These are phyloP conservation scores for Ganoderma leucocontextum DNA, from an alignment of 1,284 basidiomycete species.

Conservation along the genomic window DNA sequence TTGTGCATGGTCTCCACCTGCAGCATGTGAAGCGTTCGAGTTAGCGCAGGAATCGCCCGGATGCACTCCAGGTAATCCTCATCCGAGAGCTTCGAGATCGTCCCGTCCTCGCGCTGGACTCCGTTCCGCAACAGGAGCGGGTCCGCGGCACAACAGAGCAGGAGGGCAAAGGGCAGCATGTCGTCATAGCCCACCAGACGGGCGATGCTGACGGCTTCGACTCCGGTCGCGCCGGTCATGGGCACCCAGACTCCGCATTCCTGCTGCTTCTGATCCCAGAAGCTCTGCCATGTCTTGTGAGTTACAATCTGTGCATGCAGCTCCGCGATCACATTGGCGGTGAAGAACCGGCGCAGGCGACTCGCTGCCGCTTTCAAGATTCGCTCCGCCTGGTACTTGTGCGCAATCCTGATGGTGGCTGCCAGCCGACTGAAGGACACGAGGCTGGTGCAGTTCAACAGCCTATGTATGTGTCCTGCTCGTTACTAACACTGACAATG, in stretches of 20 bases:
- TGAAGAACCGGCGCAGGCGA: not conserved
- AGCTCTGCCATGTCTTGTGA: not conserved
- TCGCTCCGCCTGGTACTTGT: constrained; percentile 16
- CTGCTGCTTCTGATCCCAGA: not conserved
- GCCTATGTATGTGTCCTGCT: not conserved
- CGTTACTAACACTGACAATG: not conserved
- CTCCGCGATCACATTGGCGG: not conserved
- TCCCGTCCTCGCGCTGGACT: not conserved
- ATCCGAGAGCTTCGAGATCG: not conserved
- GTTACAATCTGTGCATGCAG: not conserved
- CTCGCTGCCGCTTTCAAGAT: not conserved
- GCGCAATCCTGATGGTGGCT: not conserved
- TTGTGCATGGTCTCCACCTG: not conserved
- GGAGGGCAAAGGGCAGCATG: constrained; percentile 3
- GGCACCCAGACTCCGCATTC: not conserved
- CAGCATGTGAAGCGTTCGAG: not conserved
- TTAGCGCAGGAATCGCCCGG: not conserved
- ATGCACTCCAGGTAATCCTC: constrained; percentile 7
- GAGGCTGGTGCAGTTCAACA: not conserved
- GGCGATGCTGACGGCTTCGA: not conserved
- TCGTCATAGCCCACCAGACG: not conserved
- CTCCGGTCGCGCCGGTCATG: not conserved
- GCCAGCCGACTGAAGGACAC: not conserved
- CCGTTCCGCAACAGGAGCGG: constrained; percentile 7
- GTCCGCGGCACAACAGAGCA: not conserved